Evolutionary conservation across 176 grass and related monocot species (phyloP).

Genomic region (Eleusine indica): DNA sequence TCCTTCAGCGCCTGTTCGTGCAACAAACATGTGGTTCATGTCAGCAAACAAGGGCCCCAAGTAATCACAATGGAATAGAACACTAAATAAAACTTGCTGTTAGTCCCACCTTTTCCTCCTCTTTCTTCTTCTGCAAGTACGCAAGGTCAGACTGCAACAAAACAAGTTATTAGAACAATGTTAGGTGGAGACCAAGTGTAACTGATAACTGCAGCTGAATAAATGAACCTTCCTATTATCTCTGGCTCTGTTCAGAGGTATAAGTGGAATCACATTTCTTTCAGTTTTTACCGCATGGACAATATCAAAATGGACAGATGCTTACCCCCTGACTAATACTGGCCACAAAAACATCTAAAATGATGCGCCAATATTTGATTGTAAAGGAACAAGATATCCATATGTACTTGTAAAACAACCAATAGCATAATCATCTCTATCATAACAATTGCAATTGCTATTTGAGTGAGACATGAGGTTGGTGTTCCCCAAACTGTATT

Average conservation of each 20-base stretch:
- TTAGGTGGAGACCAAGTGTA: not conserved
- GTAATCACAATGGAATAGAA: not conserved
- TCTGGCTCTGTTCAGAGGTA: not conserved
- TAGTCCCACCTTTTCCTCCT: conserved; percentile 71
- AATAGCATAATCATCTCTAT: not conserved
- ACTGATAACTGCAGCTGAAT: not conserved
- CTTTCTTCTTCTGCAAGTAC: conserved; percentile 96
- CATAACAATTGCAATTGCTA: not conserved
- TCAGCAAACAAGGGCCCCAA: not conserved
- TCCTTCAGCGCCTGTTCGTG: conserved; percentile 78
- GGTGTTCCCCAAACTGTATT: not conserved
- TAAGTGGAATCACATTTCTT: not conserved
- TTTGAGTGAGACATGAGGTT: not conserved
- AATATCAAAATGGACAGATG: not conserved
- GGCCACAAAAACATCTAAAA: not conserved
- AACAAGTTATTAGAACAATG: not conserved
- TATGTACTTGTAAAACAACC: not conserved
- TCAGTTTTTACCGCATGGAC: not conserved
- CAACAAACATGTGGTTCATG: not conserved
- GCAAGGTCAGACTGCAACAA: conserved; percentile 63
- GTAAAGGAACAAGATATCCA: not conserved
- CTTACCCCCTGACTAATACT: not conserved
- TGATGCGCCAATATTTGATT: not conserved
- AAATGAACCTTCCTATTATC: not conserved
- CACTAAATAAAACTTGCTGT: not conserved